Conservation (phyloP, 352 stramenopile genomes). For the Aphanomyces invadans region DNA sequence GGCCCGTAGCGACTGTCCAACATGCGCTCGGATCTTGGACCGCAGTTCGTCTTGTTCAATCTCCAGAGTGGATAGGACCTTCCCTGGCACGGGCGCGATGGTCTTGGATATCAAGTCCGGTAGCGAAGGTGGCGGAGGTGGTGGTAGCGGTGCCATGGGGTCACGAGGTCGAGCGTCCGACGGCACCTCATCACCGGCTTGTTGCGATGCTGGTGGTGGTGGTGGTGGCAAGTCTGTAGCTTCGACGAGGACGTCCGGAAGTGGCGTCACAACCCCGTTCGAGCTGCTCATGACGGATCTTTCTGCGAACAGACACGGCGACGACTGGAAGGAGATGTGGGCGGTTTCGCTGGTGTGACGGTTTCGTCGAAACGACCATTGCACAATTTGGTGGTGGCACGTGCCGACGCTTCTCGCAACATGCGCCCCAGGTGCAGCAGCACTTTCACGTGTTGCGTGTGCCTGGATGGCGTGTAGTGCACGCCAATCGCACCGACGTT, state of each 20-base stretch:
- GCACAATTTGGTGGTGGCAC: background rate
- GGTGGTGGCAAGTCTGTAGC: conserved; percentile 1
- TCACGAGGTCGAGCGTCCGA: too few species aligned
- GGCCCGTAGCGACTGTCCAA: conserved; percentile 13
- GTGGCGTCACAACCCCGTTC: conserved; percentile 14
- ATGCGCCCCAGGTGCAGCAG: too few species aligned
- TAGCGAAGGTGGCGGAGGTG: background rate
- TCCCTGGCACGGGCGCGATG: background rate
- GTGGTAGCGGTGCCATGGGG: background rate
- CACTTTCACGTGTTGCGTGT: too few species aligned
- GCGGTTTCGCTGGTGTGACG: background rate
- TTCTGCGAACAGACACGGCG: background rate
- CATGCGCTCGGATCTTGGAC: conserved; percentile 17
- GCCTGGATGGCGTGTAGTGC: too few species aligned
- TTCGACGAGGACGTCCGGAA: background rate
- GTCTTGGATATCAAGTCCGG: background rate
- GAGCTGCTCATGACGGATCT: background rate
- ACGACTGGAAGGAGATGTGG: background rate
- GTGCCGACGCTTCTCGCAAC: too few species aligned
- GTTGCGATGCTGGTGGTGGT: too few species aligned
- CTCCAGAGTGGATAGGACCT: background rate
- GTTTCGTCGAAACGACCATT: background rate
- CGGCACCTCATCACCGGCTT: too few species aligned
- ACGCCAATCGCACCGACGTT: too few species aligned
- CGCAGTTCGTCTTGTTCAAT: conserved; percentile 17